Base-by-base conservation (phyloP, 2,329 filamentous ascomycete genomes). In the Fusarium albosuccineum region DNA sequence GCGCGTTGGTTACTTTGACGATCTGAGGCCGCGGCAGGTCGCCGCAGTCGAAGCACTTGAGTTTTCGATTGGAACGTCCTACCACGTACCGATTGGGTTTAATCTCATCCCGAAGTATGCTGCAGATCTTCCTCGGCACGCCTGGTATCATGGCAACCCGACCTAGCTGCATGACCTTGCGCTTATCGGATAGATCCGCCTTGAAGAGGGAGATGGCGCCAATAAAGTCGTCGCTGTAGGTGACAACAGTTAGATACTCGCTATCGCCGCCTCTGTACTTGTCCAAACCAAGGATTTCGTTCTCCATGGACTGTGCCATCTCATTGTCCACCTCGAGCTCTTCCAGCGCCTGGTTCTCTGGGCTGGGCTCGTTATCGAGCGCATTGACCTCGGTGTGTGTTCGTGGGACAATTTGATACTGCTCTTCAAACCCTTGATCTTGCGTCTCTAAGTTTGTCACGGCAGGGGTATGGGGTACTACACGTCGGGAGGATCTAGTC, bases 231-330 rank as follows among this genome's bases (percentile, higher is more conserved):
- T 53, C 48, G 13, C 56, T 58, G 14, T 58, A 53, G 1, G 56
- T 58, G 16, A 58, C 29, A 3, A 53, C 56, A 1, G 56, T 58
- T 7, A 58, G 22, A 4, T 58, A 53, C 1, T 58, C 56, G 13
- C 48, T 58, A 27, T 58, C 39, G 14, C 56, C 48, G 9, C 56
- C 56, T 22, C 16, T 46, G 48, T 58, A 53, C 33, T 58, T 58
- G 27, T 58, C 48, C 13, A 58, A 13, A 11, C 48, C 56, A 10
- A 58, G 48, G 9, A 58, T 30, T 13, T 58, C 56, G 16, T 53
- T 58, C 33, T 58, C 56, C 9, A 58, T 9, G 6, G 33, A 30
- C 2, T 53, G 40, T 13, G 53, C 10, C 10, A 26, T 6, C 1
- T 52, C 48, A 6, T 39, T n/a, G 4, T 3, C 22, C 22, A 22